Conservation (phyloP, 1,284 basidiomycete genomes). For the Gymnopus androsaceus region DNA sequence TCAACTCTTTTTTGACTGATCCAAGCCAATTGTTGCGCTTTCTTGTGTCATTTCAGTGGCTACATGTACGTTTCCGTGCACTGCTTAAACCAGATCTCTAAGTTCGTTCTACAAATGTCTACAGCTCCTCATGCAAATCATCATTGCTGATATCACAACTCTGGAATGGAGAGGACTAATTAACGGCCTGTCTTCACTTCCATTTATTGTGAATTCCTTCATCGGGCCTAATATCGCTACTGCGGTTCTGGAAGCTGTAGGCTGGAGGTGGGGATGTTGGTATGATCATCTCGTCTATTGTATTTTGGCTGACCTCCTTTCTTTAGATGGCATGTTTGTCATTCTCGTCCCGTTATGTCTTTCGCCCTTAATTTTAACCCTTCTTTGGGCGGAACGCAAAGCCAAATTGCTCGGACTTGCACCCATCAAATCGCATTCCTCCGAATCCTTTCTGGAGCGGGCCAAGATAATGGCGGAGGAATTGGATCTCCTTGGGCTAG, state of each 20-base stretch:
- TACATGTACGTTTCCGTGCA: constrained; percentile 45
- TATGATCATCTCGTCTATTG: constrained; percentile 4
- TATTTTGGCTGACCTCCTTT: neutral
- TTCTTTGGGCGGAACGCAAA: constrained; percentile 13
- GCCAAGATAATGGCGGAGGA: constrained; percentile 8
- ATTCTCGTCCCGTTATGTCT: constrained; percentile 6
- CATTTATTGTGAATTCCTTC: constrained; percentile 70
- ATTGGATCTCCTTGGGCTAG: constrained; percentile 12
- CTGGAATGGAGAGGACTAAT: constrained; percentile 76
- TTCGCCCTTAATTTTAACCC: constrained; percentile 12
- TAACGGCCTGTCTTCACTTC: constrained; percentile 46
- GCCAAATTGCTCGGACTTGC: constrained; percentile 8
- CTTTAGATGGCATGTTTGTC: neutral
- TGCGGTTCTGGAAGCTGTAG: constrained; percentile 51
- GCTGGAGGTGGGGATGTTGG: constrained; percentile 80
- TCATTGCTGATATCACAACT: constrained; percentile 81
- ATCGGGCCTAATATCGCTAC: constrained; percentile 72
- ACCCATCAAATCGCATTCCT: neutral
- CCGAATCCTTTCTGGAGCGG: neutral
- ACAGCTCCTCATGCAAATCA: constrained; percentile 74
- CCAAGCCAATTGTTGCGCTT: constrained; percentile 1
- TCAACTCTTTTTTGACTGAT: neutral
- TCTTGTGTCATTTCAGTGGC: constrained; percentile 37
- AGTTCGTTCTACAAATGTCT: constrained; percentile 45
- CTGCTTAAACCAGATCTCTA: neutral